Evolutionary conservation across 2,329 filamentous ascomycete species (phyloP).

Genomic region (Botrytis aclada): DNA sequence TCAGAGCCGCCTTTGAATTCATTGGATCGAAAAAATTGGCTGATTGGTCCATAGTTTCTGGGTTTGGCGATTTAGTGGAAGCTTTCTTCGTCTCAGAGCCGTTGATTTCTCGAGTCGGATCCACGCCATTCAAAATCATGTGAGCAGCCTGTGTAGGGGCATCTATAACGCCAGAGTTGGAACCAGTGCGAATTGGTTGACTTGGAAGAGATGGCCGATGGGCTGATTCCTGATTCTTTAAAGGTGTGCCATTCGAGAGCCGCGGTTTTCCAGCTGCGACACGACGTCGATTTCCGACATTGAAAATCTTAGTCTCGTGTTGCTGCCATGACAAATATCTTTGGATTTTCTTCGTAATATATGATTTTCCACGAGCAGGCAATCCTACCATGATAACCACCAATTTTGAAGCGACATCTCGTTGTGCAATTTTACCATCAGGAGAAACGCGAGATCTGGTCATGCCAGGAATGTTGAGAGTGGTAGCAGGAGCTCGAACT

Average conservation of each 20-base stretch:
- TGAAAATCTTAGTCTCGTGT: constrained; percentile 94
- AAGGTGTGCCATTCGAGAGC: constrained; percentile 23
- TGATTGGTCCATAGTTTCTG: constrained; percentile 70
- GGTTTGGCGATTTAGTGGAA: constrained; percentile 37
- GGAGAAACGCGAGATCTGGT: constrained; percentile 94
- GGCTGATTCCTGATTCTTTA: constrained; percentile 22
- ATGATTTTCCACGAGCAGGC: constrained; percentile 93
- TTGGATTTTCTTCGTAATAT: constrained; percentile 97
- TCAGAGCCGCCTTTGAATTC: constrained; percentile 75
- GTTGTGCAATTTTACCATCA: constrained; percentile 87
- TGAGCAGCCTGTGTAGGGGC: constrained; percentile 51
- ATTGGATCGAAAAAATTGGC: constrained; percentile 91
- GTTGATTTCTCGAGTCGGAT: constrained; percentile 28
- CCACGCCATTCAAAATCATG: constrained; percentile 54
- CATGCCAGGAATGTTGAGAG: constrained; percentile 93
- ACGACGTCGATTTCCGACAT: constrained; percentile 87
- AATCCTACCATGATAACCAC: constrained; percentile 98
- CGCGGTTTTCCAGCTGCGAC: constrained; percentile 62
- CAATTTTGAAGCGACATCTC: constrained; percentile 93
- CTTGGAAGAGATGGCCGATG: background rate
- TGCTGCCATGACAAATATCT: constrained; percentile 97
- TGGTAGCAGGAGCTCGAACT: constrained; percentile 80
- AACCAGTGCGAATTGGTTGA: constrained; percentile 21
- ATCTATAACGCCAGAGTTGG: constrained; percentile 32
- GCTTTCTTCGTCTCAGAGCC: constrained; percentile 18